Percentiles rank a stretch among this genome's conserved stretches.
phyloP scores from a whole-genome alignment of 192 early-diverging fungal genomes.

The Pilobolus umbonatus region DNA sequence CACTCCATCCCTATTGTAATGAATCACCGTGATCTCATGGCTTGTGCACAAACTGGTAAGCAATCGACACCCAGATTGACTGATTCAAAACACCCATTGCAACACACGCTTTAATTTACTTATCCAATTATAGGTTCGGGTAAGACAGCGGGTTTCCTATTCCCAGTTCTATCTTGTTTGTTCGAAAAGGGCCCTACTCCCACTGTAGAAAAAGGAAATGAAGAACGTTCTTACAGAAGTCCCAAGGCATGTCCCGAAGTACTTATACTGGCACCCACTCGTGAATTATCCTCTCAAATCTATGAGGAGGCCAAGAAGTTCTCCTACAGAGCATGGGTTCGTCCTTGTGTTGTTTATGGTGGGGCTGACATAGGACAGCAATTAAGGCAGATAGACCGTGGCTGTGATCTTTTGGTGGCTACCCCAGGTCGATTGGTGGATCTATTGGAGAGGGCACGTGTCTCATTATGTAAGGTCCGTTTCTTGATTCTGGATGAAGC shows the following conservation, averaged over 20 bases:
- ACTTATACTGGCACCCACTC: conserved; percentile 90
- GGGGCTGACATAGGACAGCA: conserved; percentile 90
- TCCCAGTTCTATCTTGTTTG: conserved; percentile 89
- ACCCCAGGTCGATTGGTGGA: conserved; percentile 97
- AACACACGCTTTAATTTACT: not conserved
- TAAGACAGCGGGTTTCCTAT: conserved; percentile 95
- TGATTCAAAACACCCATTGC: not conserved
- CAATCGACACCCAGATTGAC: too few species aligned
- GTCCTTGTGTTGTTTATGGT: conserved; percentile 91
- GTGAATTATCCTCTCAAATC: conserved; percentile 94
- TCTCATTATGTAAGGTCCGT: conserved; percentile 71
- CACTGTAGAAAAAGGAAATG: conserved; percentile 2
- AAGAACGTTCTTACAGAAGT: conserved; percentile 20
- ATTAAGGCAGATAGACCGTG: conserved; percentile 82
- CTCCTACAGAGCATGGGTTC: conserved; percentile 87
- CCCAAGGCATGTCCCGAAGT: conserved; percentile 71
- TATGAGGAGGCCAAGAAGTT: conserved; percentile 86
- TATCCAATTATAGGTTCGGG: conserved; percentile 59
- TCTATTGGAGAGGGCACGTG: conserved; percentile 76
- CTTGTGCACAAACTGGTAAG: conserved; percentile 89
- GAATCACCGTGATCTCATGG: conserved; percentile 91
- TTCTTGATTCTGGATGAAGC: conserved; percentile 95
- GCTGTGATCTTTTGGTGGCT: conserved; percentile 89
- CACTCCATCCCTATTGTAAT: conserved; percentile 83
- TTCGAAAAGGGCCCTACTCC: conserved; percentile 67